Conservation (phyloP, 345 rosid genomes). For the Carallia pectinifolia region DNA sequence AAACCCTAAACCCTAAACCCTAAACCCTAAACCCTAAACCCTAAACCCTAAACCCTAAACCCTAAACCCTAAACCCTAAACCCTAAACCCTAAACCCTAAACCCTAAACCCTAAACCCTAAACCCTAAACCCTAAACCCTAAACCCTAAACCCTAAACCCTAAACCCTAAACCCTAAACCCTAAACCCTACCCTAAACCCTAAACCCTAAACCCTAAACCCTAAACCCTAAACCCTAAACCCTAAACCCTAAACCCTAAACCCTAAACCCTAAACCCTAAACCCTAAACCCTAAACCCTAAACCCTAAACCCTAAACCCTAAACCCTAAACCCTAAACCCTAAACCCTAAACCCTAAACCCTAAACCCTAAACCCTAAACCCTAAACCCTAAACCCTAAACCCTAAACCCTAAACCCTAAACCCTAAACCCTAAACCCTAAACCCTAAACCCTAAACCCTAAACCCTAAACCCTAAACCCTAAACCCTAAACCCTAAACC, state of each 20-base stretch:
- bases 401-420: too few species aligned
- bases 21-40: constrained; percentile 23
- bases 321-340: constrained; percentile 11
- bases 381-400: too few species aligned
- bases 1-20: constrained; percentile 25
- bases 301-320: constrained; percentile 6
- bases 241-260: constrained; percentile 2
- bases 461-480: constrained; percentile 18
- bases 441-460: constrained; percentile 18
- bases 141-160: constrained; percentile 22
- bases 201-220: constrained; percentile 17
- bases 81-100: constrained; percentile 26
- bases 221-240: constrained; percentile 10
- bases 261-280: constrained; percentile 1
- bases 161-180: constrained; percentile 12
- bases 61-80: constrained; percentile 25
- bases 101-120: constrained; percentile 21
- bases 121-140: constrained; percentile 27
- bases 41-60: neutral
- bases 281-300: constrained; percentile 12
- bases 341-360: constrained; percentile 19
- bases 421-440: neutral
- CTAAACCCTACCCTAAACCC: constrained; percentile 22
- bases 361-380: constrained; percentile 6
- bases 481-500: constrained; percentile 24